Evolutionary conservation across 83 land plant species (phyloP), one percentile per base, ranked within the genome.

Genomic region (Diphasiastrum complanatum): DNA sequence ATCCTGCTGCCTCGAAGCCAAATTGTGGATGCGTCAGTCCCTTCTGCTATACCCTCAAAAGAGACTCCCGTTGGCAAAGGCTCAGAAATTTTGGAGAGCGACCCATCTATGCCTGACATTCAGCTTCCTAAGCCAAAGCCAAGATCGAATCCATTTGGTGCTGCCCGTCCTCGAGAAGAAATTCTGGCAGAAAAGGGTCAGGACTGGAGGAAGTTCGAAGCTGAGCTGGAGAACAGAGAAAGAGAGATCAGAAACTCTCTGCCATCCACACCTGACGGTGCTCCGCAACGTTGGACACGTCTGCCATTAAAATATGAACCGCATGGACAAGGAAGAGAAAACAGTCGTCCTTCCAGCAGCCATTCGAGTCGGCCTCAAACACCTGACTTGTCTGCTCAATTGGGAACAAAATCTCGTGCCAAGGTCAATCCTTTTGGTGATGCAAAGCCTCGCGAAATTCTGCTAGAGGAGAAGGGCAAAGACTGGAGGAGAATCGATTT

Each of bases 401-500:
- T 45, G 48, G 48, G 14, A n/a, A 6, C 58, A 6, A 54, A 54
- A 33, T 33, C 58, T 5, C 58, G 29, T 25, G 23, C n/a, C 25
- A 54, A 54, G n/a, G 33, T 22, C 36, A 28, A 54, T n/a, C 58
- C 58, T 6, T 54, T 54, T 54, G 58, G 58, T 22, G 25, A 54
- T 28, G 58, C 58, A 4, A 54, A 54, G 33, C 58, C 58, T 4
- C n/a, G 58, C 10, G 58, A 54, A 25, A 33, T 54, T 18, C 33
- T 54, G 36, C 58, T 54, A 5, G 34, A 54, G n/a, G 36, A 54
- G 33, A 22, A 33, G 33, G 58, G 58, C 6, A 4, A 54, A 25
- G 58, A 54, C 33, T 54, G 58, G 58, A 28, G 29, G 33, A 54
- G 29, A 25, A 54, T 54, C n/a, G 58, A 54, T 54, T 11, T 54